Percentiles rank a stretch among this genome's conserved stretches.
Conservation (phyloP, 1,139 yeast species). For the Geotrichum carabidarum region DNA sequence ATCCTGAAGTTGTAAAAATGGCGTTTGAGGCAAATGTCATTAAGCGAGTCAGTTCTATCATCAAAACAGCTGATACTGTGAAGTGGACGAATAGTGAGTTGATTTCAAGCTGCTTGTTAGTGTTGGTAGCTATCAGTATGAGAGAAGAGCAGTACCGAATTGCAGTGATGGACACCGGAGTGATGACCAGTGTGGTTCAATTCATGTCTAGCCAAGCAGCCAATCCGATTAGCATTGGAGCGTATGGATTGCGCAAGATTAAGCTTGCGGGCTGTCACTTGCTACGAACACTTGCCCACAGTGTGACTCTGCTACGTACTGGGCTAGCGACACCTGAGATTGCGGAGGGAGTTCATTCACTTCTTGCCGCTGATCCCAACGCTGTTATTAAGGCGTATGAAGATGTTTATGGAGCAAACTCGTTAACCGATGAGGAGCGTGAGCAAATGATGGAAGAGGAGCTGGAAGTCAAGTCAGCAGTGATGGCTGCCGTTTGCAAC, state of each 20-base stretch:
- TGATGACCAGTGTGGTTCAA: conserved; percentile 30
- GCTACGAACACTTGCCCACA: conserved; percentile 67
- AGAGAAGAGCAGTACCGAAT: conserved; percentile 34
- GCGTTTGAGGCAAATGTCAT: conserved; percentile 39
- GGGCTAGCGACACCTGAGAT: conserved; percentile 57
- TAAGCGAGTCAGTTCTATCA: conserved; percentile 28
- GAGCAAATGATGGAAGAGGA: conserved; percentile 34
- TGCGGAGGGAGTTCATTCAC: conserved; percentile 44
- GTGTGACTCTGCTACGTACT: conserved; percentile 65
- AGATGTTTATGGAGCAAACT: conserved; percentile 14
- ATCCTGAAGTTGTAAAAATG: conserved; percentile 32
- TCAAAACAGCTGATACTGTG: conserved; percentile 24
- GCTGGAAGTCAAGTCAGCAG: conserved; percentile 50
- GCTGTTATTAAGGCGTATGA: conserved; percentile 9
- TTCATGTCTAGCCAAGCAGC: conserved; percentile 27
- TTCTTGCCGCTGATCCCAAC: conserved; percentile 34
- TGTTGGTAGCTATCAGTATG: conserved; percentile 37
- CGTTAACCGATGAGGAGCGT: conserved; percentile 27
- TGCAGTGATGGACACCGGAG: conserved; percentile 34
- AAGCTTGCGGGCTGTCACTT: conserved; percentile 49
- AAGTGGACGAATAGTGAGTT: conserved; percentile 27
- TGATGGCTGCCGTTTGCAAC: conserved; percentile 70
- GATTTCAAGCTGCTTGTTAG: conserved; percentile 31
- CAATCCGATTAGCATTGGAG: conserved; percentile 18
- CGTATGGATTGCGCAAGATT: conserved; percentile 27